Evolutionary conservation across 768 basidiomycete genomes (phyloP), one percentile per base, ranked within the genome.

Genomic region (Suillus cothurnatus): DNA sequence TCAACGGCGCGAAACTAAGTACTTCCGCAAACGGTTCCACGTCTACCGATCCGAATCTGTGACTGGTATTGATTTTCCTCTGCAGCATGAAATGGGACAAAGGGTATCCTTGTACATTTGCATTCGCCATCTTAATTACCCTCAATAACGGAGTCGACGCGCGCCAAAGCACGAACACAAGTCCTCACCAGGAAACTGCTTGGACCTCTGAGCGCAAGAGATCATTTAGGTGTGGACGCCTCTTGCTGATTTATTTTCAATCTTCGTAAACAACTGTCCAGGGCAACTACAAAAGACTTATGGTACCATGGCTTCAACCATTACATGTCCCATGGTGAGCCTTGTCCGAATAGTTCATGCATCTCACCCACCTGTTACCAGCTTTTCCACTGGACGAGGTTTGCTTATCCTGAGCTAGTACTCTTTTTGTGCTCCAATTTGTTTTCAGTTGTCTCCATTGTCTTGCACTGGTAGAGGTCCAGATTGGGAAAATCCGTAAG

Each of bases 291-390:
- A 11, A 86, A 90, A 52, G 86, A 90, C 62, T 79, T 97, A 6
- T 97, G 93, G 91, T 90, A 93, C 72, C 95, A 97, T 81, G 95
- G 95, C 0, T 97, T 89, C 72, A 77, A 93, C 71, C 88, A 86
- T 70, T 97, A 97, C 76, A 96, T 97, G 95, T 83, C 78, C 56
- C 86, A 85, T 73, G 95, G 93, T 93, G 68, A 70, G 78, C 74
- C 31, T 39, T 47, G 31, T 58, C 43, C 47, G 34, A 5, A 28
- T 53, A 59, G 28, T 41, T 59, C 28, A 36, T 59, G 32, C 28
- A 61, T 50, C 32, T 63, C 36, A 52, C 57, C 73, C 69, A 73
- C 69, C 66, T 68, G 70, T 63, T 49, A 63, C 77, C 26, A 92
- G 92, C 92, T n/a, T 94, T 93, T 71, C 93, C 93, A 23, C 76